Evolutionary conservation across 306 rosid genomes (phyloP).

Genomic region (Echinosophora koreensis): DNA sequence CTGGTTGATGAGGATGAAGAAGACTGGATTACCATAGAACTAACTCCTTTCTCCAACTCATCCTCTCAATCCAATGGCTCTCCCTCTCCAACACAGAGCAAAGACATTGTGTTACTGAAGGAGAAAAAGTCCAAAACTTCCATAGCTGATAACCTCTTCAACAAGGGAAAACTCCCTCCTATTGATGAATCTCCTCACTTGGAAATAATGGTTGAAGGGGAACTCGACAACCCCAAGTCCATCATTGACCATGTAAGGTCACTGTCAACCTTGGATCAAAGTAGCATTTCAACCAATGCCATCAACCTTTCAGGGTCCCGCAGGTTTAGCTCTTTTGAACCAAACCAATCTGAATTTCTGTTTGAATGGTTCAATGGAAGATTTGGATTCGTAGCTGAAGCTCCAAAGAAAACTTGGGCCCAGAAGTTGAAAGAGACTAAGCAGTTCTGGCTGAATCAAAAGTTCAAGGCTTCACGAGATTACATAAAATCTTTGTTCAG

Average conservation of each 20-base stretch:
- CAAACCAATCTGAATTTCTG: conserved; percentile 53
- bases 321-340: conserved; percentile 51
- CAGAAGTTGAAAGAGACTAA: conserved; percentile 60
- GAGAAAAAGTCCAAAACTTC: conserved; percentile 52
- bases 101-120: conserved; percentile 71
- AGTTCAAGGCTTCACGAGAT: conserved; percentile 66
- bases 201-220: conserved; percentile 58
- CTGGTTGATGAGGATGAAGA: conserved; percentile 61
- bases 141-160: conserved; percentile 75
- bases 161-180: conserved; percentile 79
- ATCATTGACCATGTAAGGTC: conserved; percentile 36
- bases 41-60: conserved; percentile 55
- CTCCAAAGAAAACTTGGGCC: conserved; percentile 61
- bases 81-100: conserved; percentile 46
- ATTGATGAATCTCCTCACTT: conserved; percentile 75
- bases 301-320: conserved; percentile 55
- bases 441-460: conserved; percentile 55
- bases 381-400: conserved; percentile 39
- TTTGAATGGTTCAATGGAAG: conserved; percentile 55
- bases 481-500: conserved; percentile 66
- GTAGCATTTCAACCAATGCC: conserved; percentile 22
- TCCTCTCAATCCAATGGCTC: conserved; percentile 48
- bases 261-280: conserved; percentile 41
- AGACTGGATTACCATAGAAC: conserved; percentile 72
- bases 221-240: conserved; percentile 48